Evolutionary conservation across 2,329 filamentous ascomycete genomes (phyloP), one percentile per base, ranked within the genome.

Genomic region (Fusarium sp.): DNA sequence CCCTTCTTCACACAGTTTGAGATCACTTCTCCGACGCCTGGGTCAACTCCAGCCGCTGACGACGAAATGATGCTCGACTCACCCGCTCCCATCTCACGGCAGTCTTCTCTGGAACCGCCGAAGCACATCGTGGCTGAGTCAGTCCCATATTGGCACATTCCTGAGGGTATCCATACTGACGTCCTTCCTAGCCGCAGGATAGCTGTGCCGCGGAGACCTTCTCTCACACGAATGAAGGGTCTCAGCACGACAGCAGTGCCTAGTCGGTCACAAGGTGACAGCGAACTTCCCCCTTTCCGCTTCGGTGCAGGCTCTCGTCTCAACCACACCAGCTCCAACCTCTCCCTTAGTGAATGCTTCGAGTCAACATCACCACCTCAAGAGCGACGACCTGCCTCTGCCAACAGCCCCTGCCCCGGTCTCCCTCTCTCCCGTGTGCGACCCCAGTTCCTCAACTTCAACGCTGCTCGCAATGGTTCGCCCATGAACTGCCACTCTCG

Each of bases 261-360:
- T 51, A 86, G 87, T 76, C 90, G 91, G 75, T 82, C 88, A 70
- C 86, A 87, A 51, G 85, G 88, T 40, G 93, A 94, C 72, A 89
- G 84, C 71, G 91, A 93, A 75, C 85, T 92, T 38, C 91, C 94
- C 16, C 85, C 92, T 1, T 96, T 98, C 84, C 90, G 90, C 75
- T 97, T 98, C 79, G 92, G 92, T 58, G 74, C 76, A 46, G 81
- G 80, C 46, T 78, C 78, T 62, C 73, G 68, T 60, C 74, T 76
- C 63, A 77, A 62, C 70, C 78, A 76, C 56, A 73, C 72, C 62
- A 80, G 77, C 63, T 81, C 79, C 33, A 80, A 79, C 20, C 88
- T 94, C 73, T 93, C 93, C 17, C 83, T 96, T 53, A 91, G 92
- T 75, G 94, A 97, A 80, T 94, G 93, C 85, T 97, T 97, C 80